A percentile compares a stretch with the other conserved stretches of the same genome.
Evolutionary conservation across 139 green algal species (phyloP).

Genomic region (Gonium pectorale): DNA sequence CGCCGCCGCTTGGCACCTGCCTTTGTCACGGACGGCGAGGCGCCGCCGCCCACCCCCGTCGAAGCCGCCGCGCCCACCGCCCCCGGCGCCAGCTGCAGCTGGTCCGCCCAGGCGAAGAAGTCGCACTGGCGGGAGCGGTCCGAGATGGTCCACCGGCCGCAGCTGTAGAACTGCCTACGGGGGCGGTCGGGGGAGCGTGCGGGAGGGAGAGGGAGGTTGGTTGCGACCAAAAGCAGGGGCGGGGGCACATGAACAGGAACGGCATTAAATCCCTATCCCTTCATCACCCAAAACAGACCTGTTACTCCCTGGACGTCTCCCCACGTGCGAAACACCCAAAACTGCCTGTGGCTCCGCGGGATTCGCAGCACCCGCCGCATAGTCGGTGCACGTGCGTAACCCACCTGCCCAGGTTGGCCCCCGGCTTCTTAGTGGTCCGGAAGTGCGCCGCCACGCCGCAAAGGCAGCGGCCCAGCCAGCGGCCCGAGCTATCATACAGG

Average conservation of each 20-base stretch:
- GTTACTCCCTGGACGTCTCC: too few relatives aligned
- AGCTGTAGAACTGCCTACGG: slow-evolving; percentile 51
- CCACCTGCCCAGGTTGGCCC: slow-evolving; percentile 44
- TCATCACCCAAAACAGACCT: too few relatives aligned
- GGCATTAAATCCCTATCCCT: too few relatives aligned
- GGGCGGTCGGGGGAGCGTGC: not conserved
- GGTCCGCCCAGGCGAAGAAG: slow-evolving; percentile 52
- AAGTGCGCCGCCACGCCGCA: slow-evolving; percentile 43
- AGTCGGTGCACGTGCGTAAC: too few relatives aligned
- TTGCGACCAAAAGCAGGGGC: too few relatives aligned
- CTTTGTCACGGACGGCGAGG: not conserved
- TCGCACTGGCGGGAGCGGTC: slow-evolving; percentile 37
- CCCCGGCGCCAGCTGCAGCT: slow-evolving; percentile 8
- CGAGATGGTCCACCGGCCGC: slow-evolving; percentile 46
- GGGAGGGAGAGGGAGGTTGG: too few relatives aligned
- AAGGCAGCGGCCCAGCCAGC: slow-evolving; percentile 26
- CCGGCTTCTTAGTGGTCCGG: slow-evolving; percentile 47
- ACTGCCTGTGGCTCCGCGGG: too few relatives aligned
- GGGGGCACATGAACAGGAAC: too few relatives aligned
- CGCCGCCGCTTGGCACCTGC: too few relatives aligned
- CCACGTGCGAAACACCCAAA: too few relatives aligned
- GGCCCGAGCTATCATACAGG: slow-evolving; percentile 17
- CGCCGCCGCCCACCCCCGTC: not conserved
- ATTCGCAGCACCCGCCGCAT: too few relatives aligned
- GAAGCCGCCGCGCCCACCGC: not conserved